Evolutionary conservation across 495 filamentous ascomycete genomes (phyloP).

Genomic region (Tetracladium marchalianum): DNA sequence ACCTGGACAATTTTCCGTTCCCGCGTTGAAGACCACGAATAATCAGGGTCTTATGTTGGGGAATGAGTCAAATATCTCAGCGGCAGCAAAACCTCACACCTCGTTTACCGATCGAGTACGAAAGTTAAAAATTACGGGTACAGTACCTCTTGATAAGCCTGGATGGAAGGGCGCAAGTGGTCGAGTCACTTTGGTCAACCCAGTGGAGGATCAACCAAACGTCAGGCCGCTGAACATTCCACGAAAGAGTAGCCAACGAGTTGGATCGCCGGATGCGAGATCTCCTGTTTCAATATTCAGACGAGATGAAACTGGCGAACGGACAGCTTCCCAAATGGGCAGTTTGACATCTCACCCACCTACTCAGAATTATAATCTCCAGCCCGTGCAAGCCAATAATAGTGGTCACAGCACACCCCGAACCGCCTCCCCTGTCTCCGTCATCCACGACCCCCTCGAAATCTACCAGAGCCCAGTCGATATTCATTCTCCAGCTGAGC

Average conservation of each 20-base stretch:
- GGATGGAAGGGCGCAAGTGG: constrained; percentile 45
- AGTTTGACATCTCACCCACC: neutral
- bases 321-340: constrained; percentile 11
- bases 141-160: constrained; percentile 23
- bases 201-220: constrained; percentile 32
- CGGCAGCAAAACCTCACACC: constrained; percentile 1
- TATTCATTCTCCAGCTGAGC: constrained; percentile 1
- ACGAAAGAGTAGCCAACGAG: constrained; percentile 24
- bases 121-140: constrained; percentile 22
- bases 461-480: constrained; percentile 3
- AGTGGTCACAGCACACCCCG: constrained; percentile 7
- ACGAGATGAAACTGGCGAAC: constrained; percentile 20
- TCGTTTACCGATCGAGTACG: constrained; percentile 37
- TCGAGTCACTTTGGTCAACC: constrained; percentile 34
- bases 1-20: constrained; percentile 29
- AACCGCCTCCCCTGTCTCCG: constrained; percentile 9
- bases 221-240: constrained; percentile 35
- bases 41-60: constrained; percentile 7
- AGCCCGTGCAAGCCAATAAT: constrained; percentile 14
- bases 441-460: constrained; percentile 6
- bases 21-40: constrained; percentile 27
- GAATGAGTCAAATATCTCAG: constrained; percentile 12
- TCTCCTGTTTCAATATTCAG: constrained; percentile 22
- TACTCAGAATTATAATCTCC: constrained; percentile 19
- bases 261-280: constrained; percentile 9